These are phyloP conservation scores for Hypholoma fasciculare DNA, from an alignment of 768 basidiomycete genomes.

Conservation along the genomic window DNA sequence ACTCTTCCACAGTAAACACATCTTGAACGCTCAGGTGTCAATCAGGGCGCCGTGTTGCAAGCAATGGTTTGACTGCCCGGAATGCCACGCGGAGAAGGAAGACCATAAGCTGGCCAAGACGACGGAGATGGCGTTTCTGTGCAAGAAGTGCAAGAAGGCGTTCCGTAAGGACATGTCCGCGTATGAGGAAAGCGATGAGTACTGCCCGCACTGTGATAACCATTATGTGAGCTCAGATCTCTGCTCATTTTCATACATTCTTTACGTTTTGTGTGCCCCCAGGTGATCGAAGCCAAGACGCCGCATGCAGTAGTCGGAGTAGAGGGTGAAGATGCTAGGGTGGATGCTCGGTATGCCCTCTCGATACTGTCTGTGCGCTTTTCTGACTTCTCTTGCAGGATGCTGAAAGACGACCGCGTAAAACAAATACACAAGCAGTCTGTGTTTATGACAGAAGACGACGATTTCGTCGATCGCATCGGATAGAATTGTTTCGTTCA, in stretches of 20 bases:
- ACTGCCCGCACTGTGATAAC: conserved; percentile 97
- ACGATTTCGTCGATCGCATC: conserved; percentile 44
- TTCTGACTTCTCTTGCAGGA: conserved; percentile 41
- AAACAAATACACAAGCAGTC: conserved; percentile 52
- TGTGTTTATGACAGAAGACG: conserved; percentile 45
- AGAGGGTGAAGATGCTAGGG: conserved; percentile 88
- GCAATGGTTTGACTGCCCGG: conserved; percentile 95
- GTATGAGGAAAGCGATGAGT: conserved; percentile 98
- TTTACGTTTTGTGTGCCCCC: not conserved
- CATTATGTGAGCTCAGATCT: conserved; percentile 77
- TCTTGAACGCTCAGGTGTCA: conserved; percentile 94
- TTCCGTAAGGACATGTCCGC: conserved; percentile 92
- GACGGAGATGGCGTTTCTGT: conserved; percentile 59
- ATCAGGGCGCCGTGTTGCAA: conserved; percentile 98
- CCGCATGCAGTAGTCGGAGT: conserved; percentile 84
- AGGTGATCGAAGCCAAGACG: conserved; percentile 94
- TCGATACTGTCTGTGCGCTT: not conserved
- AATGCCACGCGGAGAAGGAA: conserved; percentile 89
- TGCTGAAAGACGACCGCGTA: conserved; percentile 87
- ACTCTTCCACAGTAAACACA: conserved; percentile 73
- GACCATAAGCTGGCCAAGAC: conserved; percentile 74
- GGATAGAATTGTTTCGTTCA: conserved; percentile 28
- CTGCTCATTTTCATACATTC: not conserved
- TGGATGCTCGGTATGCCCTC: conserved; percentile 74
- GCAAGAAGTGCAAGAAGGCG: conserved; percentile 75